These are phyloP conservation scores for Exophiala viscosa DNA, from an alignment of 2,329 filamentous ascomycete genomes.

Conservation along the genomic window DNA sequence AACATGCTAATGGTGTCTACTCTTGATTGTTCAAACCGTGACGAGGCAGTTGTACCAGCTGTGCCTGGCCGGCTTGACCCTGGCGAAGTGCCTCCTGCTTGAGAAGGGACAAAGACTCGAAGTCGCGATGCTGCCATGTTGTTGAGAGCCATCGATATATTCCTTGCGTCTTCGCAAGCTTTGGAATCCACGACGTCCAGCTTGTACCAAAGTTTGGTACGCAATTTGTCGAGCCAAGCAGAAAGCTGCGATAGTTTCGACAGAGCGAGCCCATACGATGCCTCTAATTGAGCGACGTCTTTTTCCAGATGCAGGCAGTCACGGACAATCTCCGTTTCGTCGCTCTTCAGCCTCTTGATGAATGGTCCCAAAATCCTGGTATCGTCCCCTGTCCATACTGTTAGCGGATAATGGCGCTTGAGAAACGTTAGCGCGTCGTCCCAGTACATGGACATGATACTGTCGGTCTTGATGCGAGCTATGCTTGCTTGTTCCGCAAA, in stretches of 20 bases:
- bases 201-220: constrained; percentile 99
- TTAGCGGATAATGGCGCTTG: constrained; percentile 56
- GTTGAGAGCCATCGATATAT: constrained; percentile 81
- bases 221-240: constrained; percentile 66
- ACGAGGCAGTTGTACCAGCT: constrained; percentile 49
- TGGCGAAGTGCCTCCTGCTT: not conserved
- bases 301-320: constrained; percentile 19
- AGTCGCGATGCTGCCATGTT: constrained; percentile 68
- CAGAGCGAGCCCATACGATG: constrained; percentile 7
- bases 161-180: constrained; percentile 79
- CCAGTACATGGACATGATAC: constrained; percentile 47
- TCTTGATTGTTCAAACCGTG: constrained; percentile 74
- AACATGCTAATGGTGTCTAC: constrained; percentile 83
- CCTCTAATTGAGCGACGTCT: constrained; percentile 17
- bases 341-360: constrained; percentile 69
- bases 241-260: constrained; percentile 55
- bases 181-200: constrained; percentile 88
- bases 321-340: constrained; percentile 53
- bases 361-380: constrained; percentile 68
- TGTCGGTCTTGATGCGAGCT: constrained; percentile 21
- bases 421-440: constrained; percentile 78
- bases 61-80: constrained; percentile 37
- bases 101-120: constrained; percentile 27
- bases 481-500: constrained; percentile 14
- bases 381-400: constrained; percentile 57